These are phyloP conservation scores for Aureobasidium melanogenum DNA, from an alignment of 2,329 filamentous ascomycete genomes.

Conservation along the genomic window DNA sequence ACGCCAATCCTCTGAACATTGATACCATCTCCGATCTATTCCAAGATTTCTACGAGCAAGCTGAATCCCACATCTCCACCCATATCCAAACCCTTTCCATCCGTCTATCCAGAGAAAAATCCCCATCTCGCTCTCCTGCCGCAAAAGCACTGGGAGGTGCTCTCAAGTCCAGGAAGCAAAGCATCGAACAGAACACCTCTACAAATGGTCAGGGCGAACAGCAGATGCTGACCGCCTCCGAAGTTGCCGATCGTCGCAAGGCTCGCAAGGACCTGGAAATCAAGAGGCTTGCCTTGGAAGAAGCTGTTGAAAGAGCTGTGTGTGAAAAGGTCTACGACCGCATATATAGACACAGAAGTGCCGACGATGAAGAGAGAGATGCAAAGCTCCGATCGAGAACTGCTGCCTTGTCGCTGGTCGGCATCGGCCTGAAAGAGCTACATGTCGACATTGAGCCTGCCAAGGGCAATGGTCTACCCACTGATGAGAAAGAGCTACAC, in stretches of 20 bases:
- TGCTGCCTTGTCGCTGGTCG: slow-evolving; percentile 80
- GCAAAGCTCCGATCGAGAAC: slow-evolving; percentile 92
- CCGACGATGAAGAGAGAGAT: slow-evolving; percentile 89
- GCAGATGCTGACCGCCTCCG: slow-evolving; percentile 84
- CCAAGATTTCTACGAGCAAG: slow-evolving; percentile 83
- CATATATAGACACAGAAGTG: slow-evolving; percentile 84
- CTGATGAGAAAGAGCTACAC: slow-evolving; percentile 42
- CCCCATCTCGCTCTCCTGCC: slow-evolving; percentile 48
- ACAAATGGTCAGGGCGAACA: slow-evolving; percentile 48
- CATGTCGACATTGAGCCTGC: slow-evolving; percentile 61
- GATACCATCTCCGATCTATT: slow-evolving; percentile 79
- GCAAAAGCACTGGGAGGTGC: slow-evolving; percentile 49
- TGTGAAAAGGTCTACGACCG: slow-evolving; percentile 55
- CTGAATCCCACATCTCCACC: slow-evolving; percentile 73
- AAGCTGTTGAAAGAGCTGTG: slow-evolving; percentile 73
- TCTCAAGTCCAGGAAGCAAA: slow-evolving; percentile 34
- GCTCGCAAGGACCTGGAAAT: slow-evolving; percentile 69
- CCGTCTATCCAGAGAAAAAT: slow-evolving; percentile 60
- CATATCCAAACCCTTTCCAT: slow-evolving; percentile 75
- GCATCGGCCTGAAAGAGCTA: slow-evolving; percentile 78
- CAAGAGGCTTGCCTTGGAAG: slow-evolving; percentile 70
- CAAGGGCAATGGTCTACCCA: slow-evolving; percentile 48
- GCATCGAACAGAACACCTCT: slow-evolving; percentile 26
- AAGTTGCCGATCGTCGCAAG: slow-evolving; percentile 71
- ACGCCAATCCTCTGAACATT: slow-evolving; percentile 72